phyloP scores from a whole-genome alignment of 139 green algal species.

The Closterium sp. region DNA sequence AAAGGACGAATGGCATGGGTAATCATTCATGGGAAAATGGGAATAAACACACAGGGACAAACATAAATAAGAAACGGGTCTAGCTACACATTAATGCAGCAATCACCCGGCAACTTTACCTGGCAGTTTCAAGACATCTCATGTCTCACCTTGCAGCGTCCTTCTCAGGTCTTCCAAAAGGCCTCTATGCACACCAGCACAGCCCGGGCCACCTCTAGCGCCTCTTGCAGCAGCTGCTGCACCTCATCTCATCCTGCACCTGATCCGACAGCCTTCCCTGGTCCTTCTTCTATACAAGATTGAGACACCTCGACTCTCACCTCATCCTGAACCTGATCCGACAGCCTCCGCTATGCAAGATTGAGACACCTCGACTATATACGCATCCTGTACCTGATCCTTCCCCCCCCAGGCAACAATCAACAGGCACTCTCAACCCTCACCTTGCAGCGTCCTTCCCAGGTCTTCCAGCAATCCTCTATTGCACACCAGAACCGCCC shows the following conservation, averaged over 20 bases:
- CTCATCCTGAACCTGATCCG: too few relatives aligned
- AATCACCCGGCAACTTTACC: neutral
- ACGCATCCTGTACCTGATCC: too few relatives aligned
- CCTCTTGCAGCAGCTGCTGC: slow-evolving; percentile 65
- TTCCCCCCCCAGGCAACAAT: too few relatives aligned
- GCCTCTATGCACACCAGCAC: slow-evolving; percentile 57
- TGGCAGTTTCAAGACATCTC: neutral
- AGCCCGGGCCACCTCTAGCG: slow-evolving; percentile 67
- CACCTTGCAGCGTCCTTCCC: slow-evolving; percentile 30
- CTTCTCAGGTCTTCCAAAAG: slow-evolving; percentile 21
- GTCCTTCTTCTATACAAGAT: too few relatives aligned
- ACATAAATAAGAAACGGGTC: neutral
- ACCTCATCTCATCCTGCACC: slow-evolving; percentile 72
- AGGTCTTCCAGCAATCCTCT: slow-evolving; percentile 18
- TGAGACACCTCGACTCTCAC: slow-evolving; percentile 1
- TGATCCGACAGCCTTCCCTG: slow-evolving; percentile 41
- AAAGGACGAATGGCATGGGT: neutral
- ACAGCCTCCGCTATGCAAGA: too few relatives aligned
- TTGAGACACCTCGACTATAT: neutral
- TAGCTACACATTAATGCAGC: neutral
- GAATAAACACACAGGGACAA: neutral
- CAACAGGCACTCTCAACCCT: neutral
- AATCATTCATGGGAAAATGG: neutral
- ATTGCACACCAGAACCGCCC: slow-evolving; percentile 66
- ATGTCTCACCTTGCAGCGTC: neutral